phyloP scores from a whole-genome alignment of 2,329 filamentous ascomycete species.

The Paracamarosporium sp. region DNA sequence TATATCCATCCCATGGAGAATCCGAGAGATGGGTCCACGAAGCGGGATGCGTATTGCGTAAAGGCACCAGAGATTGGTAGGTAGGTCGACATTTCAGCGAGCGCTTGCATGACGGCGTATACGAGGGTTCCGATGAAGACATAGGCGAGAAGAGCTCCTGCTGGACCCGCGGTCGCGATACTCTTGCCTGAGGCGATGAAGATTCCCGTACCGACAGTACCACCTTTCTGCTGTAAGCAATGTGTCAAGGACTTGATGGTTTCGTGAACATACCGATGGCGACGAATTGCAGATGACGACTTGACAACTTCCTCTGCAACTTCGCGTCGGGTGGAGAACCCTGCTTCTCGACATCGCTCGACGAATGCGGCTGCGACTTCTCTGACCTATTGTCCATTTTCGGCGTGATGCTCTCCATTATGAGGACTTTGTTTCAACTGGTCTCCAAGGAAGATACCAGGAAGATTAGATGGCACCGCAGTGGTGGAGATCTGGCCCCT shows the following conservation, averaged over 20 bases:
- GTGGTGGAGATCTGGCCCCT: neutral
- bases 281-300: constrained; percentile 48
- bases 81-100: constrained; percentile 76
- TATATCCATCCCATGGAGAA: constrained; percentile 86
- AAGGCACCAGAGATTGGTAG: constrained; percentile 80
- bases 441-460: neutral
- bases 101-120: constrained; percentile 73
- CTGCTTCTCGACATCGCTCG: constrained; percentile 47
- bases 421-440: constrained; percentile 11
- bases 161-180: constrained; percentile 57
- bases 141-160: constrained; percentile 55
- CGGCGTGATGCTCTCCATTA: constrained; percentile 29
- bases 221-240: constrained; percentile 29
- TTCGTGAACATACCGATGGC: constrained; percentile 40
- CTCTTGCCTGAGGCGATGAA: constrained; percentile 60
- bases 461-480: neutral
- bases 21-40: constrained; percentile 74
- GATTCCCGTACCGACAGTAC: constrained; percentile 60
- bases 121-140: constrained; percentile 70
- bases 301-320: constrained; percentile 45
- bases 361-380: constrained; percentile 37
- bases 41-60: constrained; percentile 76
- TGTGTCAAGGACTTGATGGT: neutral
- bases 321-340: constrained; percentile 26
- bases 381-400: constrained; percentile 37